Base-by-base conservation (phyloP, 257 asterid genomes). In the Anisodus tanguticus region DNA sequence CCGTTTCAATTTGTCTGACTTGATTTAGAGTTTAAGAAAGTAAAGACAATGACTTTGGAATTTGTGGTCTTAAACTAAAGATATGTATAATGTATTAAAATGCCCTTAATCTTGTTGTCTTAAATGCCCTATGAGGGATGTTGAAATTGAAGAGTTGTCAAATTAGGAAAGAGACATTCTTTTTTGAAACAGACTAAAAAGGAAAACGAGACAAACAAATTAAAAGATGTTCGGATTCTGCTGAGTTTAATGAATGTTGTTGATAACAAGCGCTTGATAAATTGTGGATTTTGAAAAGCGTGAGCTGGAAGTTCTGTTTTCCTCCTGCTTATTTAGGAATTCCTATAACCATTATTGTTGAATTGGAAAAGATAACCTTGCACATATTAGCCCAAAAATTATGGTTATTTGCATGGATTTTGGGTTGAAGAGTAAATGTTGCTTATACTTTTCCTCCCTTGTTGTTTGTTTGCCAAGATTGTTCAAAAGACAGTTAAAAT, bases 361-460 rank as follows among this genome's bases (percentile, higher is more conserved):
- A 74, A 22, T 74, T 74, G 81, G 19, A 74, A 19, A 53, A 26
- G 37, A 71, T 45, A n/a, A 71, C 15, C 39, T 71, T 45, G 35
- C 35, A 31, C 59, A 22, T 74, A 51, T 22, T 51, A 26, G 15
- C 47, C 22, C 45, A 12, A 22, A 22, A 53, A 51, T 3, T 76
- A 49, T 74, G 58, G 22, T 49, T 74, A 11, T 11, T 72, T n/a
- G 81, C n/a, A 74, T 10, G 19, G 19, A 1, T 74, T 68, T 26
- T 74, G 26, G 64, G 63, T 26, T 77, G 81, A 51, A 53, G 26
- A 49, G 62, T 49, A 49, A 49, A 16, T 22, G 43, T 72, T 51
- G 47, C 63, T 76, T 51, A 7, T 49, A 13, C 22, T 76, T 51
- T 53, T 51, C 10, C 45, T 22, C 60, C 17, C 64, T 2, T 76